A percentile compares a stretch with the other conserved stretches of the same genome.
Evolutionary conservation across 2,329 filamentous ascomycete species (phyloP).

Genomic region (Xylariales sp.): DNA sequence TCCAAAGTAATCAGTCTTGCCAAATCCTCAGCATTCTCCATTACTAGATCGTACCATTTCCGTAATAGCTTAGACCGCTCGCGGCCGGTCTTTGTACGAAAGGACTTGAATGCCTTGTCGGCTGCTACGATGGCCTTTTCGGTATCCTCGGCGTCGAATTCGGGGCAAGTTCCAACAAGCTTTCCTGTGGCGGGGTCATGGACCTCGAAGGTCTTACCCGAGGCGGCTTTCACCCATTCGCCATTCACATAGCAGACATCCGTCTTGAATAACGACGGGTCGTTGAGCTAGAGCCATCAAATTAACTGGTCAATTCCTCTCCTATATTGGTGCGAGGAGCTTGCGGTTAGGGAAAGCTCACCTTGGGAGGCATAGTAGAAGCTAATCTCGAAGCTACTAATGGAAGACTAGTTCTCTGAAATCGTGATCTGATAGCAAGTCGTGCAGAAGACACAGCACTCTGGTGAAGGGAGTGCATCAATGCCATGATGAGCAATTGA

Average conservation of each 20-base stretch:
- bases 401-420: slow-evolving; percentile 48
- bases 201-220: slow-evolving; percentile 92
- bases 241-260: slow-evolving; percentile 89
- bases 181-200: slow-evolving; percentile 85
- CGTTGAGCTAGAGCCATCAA: slow-evolving; percentile 69
- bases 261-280: slow-evolving; percentile 84
- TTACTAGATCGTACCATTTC: slow-evolving; percentile 84
- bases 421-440: slow-evolving; percentile 45
- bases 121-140: slow-evolving; percentile 87
- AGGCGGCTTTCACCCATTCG: slow-evolving; percentile 87
- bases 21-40: slow-evolving; percentile 82
- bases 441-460: slow-evolving; percentile 41
- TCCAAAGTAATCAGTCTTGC: slow-evolving; percentile 88
- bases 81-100: slow-evolving; percentile 77
- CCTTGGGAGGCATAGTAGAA: slow-evolving; percentile 48
- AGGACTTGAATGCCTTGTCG: slow-evolving; percentile 76
- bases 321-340: background rate
- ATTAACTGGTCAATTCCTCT: slow-evolving; percentile 21
- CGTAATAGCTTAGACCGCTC: slow-evolving; percentile 79
- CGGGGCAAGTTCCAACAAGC: slow-evolving; percentile 84
- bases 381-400: slow-evolving; percentile 46
- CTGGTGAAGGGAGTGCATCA: slow-evolving; percentile 45
- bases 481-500: slow-evolving; percentile 42
- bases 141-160: slow-evolving; percentile 83
- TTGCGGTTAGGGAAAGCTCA: slow-evolving; percentile 24